Conservation (phyloP, 345 rosid species). For the Linum usitatissimum region DNA sequence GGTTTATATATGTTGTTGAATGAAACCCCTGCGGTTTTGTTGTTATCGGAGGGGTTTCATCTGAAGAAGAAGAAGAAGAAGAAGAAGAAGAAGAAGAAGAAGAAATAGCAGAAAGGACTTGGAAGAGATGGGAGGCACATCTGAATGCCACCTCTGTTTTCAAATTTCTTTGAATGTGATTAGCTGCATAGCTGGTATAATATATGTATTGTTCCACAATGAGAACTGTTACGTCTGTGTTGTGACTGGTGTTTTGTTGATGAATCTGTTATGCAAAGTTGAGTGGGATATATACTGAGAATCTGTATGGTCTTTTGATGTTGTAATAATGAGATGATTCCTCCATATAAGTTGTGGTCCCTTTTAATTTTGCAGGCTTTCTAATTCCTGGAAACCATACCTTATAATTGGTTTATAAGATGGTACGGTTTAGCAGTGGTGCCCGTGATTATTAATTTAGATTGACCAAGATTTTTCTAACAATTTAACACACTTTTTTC, state of each 20-base stretch:
- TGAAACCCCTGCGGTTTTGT: conserved; percentile 21
- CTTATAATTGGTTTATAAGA: too few relatives aligned
- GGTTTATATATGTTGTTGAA: conserved; percentile 12
- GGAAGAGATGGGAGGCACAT: conserved; percentile 17
- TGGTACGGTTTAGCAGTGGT: too few relatives aligned
- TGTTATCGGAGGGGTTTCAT: conserved; percentile 22
- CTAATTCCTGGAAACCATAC: too few relatives aligned
- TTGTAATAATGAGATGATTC: neutral
- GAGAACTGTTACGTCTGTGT: neutral
- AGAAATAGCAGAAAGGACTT: conserved; percentile 18
- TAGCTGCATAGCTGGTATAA: conserved; percentile 25
- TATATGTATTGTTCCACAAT: conserved; percentile 21
- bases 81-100: conserved; percentile 5
- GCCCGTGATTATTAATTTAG: too few relatives aligned
- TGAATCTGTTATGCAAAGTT: conserved; percentile 15
- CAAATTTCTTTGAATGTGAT: conserved; percentile 11
- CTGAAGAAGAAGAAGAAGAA: conserved; percentile 12
- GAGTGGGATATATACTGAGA: neutral
- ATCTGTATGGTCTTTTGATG: neutral
- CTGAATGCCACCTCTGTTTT: conserved; percentile 16
- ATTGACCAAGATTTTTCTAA: too few relatives aligned
- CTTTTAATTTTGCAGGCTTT: too few relatives aligned
- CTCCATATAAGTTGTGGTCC: neutral
- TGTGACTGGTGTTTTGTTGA: conserved; percentile 25
- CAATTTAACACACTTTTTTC: too few relatives aligned